Percentiles rank a stretch among this genome's conserved stretches.
Evolutionary conservation across 129 eudicot species (phyloP).

Genomic region (Cynara cardunculus): DNA sequence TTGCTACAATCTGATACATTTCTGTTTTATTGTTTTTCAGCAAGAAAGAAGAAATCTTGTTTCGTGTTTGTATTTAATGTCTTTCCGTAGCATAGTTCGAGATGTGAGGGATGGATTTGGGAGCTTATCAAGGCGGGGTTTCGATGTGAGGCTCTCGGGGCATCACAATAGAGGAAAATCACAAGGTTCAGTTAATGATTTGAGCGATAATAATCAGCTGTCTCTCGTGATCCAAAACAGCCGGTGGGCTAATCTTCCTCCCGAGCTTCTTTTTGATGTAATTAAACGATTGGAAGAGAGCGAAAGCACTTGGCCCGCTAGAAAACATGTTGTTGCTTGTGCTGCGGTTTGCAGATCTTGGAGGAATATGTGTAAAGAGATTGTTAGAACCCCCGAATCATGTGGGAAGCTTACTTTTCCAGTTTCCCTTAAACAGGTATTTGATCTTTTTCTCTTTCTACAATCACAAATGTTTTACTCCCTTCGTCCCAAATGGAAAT

Average conservation of each 20-base stretch:
- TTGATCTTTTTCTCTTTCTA: slow-evolving; percentile 1
- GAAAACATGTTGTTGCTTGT: slow-evolving; percentile 59
- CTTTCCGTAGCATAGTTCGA: slow-evolving; percentile 84
- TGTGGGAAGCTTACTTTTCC: slow-evolving; percentile 89
- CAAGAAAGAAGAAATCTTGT: slow-evolving; percentile 35
- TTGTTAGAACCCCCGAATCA: slow-evolving; percentile 68
- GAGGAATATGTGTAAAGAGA: slow-evolving; percentile 86
- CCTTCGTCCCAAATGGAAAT: not conserved
- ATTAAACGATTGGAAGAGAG: slow-evolving; percentile 41
- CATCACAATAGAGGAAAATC: slow-evolving; percentile 55
- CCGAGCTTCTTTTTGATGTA: slow-evolving; percentile 41
- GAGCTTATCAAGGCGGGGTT: slow-evolving; percentile 73
- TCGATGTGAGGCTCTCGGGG: slow-evolving; percentile 65
- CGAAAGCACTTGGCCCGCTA: slow-evolving; percentile 46
- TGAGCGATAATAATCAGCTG: slow-evolving; percentile 28
- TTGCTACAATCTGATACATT: slow-evolving; percentile 6
- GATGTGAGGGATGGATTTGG: slow-evolving; percentile 85
- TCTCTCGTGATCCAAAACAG: slow-evolving; percentile 30
- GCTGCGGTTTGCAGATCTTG: slow-evolving; percentile 84
- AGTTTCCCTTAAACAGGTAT: slow-evolving; percentile 79
- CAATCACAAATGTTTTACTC: not conserved
- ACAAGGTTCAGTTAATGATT: slow-evolving; percentile 35
- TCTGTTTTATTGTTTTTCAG: slow-evolving; percentile 27
- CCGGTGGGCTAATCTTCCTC: slow-evolving; percentile 48
- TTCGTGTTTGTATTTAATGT: slow-evolving; percentile 48